phyloP scores from a whole-genome alignment of 129 eudicot genomes.

The Lactuca saligna region DNA sequence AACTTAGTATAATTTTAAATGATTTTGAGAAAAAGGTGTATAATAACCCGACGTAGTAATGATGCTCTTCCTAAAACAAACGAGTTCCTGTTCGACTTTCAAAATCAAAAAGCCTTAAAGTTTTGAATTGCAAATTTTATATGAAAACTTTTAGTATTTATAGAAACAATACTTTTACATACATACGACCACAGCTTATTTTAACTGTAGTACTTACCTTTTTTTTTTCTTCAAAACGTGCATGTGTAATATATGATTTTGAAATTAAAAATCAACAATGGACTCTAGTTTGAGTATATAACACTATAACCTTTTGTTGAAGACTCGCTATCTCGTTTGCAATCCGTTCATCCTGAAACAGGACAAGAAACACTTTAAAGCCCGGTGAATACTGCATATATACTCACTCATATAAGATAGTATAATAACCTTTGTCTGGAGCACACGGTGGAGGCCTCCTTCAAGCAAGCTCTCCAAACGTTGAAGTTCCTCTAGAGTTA shows the following conservation, averaged over 20 bases:
- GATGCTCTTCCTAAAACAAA: background rate
- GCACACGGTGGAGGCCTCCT: conserved; percentile 51
- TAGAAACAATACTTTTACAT: background rate
- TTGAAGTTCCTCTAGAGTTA: conserved; percentile 56
- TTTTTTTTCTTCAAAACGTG: background rate
- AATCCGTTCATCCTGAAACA: conserved; percentile 42
- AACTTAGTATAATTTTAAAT: background rate
- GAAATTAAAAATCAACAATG: conserved; percentile 1
- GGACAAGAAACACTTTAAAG: background rate
- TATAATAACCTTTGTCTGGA: conserved; percentile 43
- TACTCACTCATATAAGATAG: background rate
- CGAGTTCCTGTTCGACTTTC: background rate
- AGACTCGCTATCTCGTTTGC: conserved; percentile 43
- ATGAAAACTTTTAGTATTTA: background rate
- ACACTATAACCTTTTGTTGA: conserved; percentile 40
- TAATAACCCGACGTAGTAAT: background rate
- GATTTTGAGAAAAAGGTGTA: background rate
- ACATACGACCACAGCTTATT: background rate
- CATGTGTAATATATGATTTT: background rate
- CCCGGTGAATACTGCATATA: background rate
- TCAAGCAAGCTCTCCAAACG: conserved; percentile 54
- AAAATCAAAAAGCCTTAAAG: conserved; percentile 2
- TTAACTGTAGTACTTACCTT: background rate
- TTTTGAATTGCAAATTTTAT: background rate
- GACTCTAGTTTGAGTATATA: conserved; percentile 4